These are phyloP conservation scores for Phylloporus sp. DNA, from an alignment of 768 basidiomycete species.

Conservation along the genomic window DNA sequence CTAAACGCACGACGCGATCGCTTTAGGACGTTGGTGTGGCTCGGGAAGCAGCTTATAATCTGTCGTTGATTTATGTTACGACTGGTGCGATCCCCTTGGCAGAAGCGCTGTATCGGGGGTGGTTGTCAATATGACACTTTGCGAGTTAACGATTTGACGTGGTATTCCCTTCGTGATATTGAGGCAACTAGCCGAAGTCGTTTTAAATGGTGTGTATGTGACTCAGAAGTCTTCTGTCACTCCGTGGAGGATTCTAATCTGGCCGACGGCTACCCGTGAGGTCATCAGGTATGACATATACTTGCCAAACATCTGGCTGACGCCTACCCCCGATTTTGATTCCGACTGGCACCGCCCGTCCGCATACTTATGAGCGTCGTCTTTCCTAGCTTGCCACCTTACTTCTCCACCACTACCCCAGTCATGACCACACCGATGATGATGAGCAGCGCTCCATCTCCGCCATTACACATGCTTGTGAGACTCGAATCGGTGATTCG, in stretches of 20 bases:
- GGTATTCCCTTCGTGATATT: not conserved
- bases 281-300: not conserved
- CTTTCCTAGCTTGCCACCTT: not conserved
- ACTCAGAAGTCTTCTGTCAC: too few relatives aligned
- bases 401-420: not conserved
- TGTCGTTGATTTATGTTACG: slow-evolving; percentile 74
- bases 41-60: slow-evolving; percentile 39
- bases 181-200: too few relatives aligned
- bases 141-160: not conserved
- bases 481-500: not conserved
- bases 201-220: too few relatives aligned
- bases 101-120: slow-evolving; percentile 63
- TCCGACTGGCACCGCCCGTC: not conserved
- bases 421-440: not conserved
- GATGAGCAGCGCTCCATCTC: not conserved
- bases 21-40: slow-evolving; percentile 9
- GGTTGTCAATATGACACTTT: slow-evolving; percentile 65
- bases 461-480: slow-evolving; percentile 1
- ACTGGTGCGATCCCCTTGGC: slow-evolving; percentile 74
- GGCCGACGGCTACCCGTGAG: not conserved
- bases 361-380: not conserved
- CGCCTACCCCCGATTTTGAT: slow-evolving; percentile 2
- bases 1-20: not conserved
- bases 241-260: not conserved
- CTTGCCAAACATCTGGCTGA: not conserved